Evolutionary conservation across 345 rosid species (phyloP), one percentile per base, ranked within the genome.

Genomic region (Bruguiera sexangula): DNA sequence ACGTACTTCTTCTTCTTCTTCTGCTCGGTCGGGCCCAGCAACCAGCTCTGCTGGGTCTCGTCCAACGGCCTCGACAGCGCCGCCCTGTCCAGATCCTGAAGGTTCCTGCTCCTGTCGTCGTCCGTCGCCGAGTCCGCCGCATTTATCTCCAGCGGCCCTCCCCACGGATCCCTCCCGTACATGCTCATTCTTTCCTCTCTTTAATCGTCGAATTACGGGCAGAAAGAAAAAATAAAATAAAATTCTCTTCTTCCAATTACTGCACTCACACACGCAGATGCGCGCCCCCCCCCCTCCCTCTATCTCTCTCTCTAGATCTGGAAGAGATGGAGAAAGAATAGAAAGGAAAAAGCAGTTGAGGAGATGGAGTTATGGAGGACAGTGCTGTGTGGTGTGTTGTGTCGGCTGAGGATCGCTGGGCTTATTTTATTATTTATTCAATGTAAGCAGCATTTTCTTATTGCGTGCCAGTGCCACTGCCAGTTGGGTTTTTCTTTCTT

Each of bases 81-180:
- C 1, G 97, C 98, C 32, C 89, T 79, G 71, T 95, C 99, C 8
- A 85, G 65, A 72, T 92, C 99, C 77, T 87, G 86, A 1, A 94
- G 78, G 78, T 94, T 94, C 73, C 99, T 78, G 68, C 96, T 95
- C 69, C 96, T 74, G 69, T 92, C 99, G 65, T 92, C 96, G 84
- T 92, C 98, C 48, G 99, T 92, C 69, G 99, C 99, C 0, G 99
- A 95, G 77, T 95, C 99, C 18, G 92, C 86, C 1, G 94, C 62
- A 84, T 91, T 87, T 56, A 95, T 95, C 87, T 95, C 99, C 70
- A 95, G 81, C 0, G 99, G 93, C 4, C 97, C 99, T 0, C 99
- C 96, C 99, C 99, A 95, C 5, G 96, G 97, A 83, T 95, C 99
- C 67, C 99, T 64, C 3, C 97, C 99, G 81, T 90, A 95, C 99